Evolutionary conservation across 1,139 yeast species (phyloP), one percentile per base, ranked within the genome.

Genomic region (Lodderomyces metapsilosis): DNA sequence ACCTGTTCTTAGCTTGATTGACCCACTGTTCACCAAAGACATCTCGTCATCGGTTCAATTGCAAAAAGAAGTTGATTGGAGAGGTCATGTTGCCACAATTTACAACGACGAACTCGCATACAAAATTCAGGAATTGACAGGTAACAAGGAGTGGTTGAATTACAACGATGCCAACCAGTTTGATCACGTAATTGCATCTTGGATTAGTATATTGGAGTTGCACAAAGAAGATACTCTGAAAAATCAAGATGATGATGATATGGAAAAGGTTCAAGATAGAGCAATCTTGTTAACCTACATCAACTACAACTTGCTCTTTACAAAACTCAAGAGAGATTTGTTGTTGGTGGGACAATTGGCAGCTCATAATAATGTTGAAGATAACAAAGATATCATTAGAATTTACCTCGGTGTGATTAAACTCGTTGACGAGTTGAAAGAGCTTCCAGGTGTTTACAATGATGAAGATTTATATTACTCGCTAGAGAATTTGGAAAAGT

Each of bases 401-500:
- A 61, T 82, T 41, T 78, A 71, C 51, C 76, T 71, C 43, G 67
- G 74, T 11, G 74, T 81, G 38, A 57, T 75, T 15, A 39, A 67
- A 24, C 74, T 79, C 28, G 61, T 83, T 22, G 64, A 64, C 5
- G 84, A 84, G 51, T 62, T 88, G 38, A 71, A 76, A 54, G 95
- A 88, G 47, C 72, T 91, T 41, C 96, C 97, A 0, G 98, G 98
- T 71, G 95, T 91, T 17, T 82, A 84, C 56, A 86, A 87, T 44
- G 96, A 88, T 56, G 94, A 86, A 42, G 83, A 76, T 25, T 70
- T 91, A 42, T 59, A 67, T 48, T 62, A 65, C 13, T 77, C 86
- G 10, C 67, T 89, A 43, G 76, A 71, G 16, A 57, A 71, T 13
- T 61, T 84, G 53, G 65, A 64, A 27, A 54, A 56, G n/a, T 84